Base-by-base conservation (phyloP, 805 yeast genomes). In the Candida insectorum region DNA sequence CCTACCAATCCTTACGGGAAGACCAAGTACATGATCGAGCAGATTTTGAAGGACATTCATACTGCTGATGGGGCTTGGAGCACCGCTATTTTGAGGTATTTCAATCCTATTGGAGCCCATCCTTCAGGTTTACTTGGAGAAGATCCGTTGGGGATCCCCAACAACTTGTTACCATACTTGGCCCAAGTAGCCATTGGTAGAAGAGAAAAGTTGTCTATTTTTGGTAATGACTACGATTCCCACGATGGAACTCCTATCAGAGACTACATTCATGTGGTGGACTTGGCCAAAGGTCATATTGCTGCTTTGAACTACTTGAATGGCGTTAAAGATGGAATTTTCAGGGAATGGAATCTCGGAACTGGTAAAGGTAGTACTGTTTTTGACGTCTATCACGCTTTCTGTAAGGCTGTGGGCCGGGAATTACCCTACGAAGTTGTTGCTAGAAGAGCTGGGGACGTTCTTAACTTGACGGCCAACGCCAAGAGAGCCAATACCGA, bases 51-150 rank as follows among this genome's bases (percentile, higher is more conserved):
- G 21, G 88, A 80, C 51, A 56, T 76, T 16, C 62, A 74, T 45
- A 46, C 57, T 4, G 67, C 77, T 27, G 71, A 71, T 17, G 49
- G 55, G 3, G 16, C 26, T 2, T 74, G 78, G 78, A 62, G 62
- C 26, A 57, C 69, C 24, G 91, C 88, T 4, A 68, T 83, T 31
- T 62, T 85, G 49, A 71, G 93, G 37, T 85, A 84, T 59, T 85
- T 83, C 65, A 84, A 85, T 51, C 93, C 94, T 22, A 81, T 83
- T 44, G 94, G 94, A 24, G 91, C 93, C 12, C 94, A 85, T 52
- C 85, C 89, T 3, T 76, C 86, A 2, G 93, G 93, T 9, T 58
- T 77, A 22, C 68, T 85, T 39, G 94, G 94, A 24, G 94, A 85
- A 51, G 89, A 84, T 53, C 89, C 89, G 5, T 63, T 75, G 40